Base-by-base conservation (phyloP, 2,329 filamentous ascomycete species). In the Sporothrix inflata region DNA sequence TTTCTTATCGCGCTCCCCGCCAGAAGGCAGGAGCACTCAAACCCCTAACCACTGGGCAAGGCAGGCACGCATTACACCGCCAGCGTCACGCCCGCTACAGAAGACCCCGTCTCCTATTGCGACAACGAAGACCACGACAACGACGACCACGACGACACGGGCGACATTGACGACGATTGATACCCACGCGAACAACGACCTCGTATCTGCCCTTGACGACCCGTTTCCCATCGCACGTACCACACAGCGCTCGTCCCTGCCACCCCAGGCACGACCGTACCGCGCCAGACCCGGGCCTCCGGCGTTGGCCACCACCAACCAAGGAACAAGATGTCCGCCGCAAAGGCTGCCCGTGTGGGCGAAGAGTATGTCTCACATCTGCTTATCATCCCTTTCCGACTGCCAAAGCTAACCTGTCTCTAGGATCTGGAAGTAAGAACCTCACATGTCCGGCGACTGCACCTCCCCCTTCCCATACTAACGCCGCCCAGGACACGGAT, bases 381-480 rank as follows among this genome's bases (percentile, higher is more conserved):
- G n/a, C n/a, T n/a, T n/a, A n/a, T n/a, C n/a, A n/a, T n/a, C n/a
- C n/a, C n/a, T n/a, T n/a, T n/a, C n/a, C n/a, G n/a, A n/a, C n/a
- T n/a, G 19, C 42, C 47, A 16, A 38, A 40, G 63, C 71, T 70
- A 71, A 73, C 69, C 53, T 40, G 24, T 65, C 16, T 30, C 65
- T 79, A 97, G 94, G 81, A 92, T 97, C 77, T 97, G 94, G 94
- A 97, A 97, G 94, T 97, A 86, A 89, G 92, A 7, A 27, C 24
- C 51, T 5, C 24, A 8, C 51, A 1, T 19, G 51, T 1, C 6
- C 47, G 16, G 38, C 4, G 34, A 42, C 19, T n/a, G n/a, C 30
- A 34, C 30, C 30, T 34, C 30, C 30, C 30, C 6, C 30, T 34
- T 6, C 30, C 30, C 30, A 34, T 34, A 34, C 30, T 34, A 65